These are phyloP conservation scores for Ormosia emarginata DNA, from an alignment of 306 rosid species.

Conservation along the genomic window DNA sequence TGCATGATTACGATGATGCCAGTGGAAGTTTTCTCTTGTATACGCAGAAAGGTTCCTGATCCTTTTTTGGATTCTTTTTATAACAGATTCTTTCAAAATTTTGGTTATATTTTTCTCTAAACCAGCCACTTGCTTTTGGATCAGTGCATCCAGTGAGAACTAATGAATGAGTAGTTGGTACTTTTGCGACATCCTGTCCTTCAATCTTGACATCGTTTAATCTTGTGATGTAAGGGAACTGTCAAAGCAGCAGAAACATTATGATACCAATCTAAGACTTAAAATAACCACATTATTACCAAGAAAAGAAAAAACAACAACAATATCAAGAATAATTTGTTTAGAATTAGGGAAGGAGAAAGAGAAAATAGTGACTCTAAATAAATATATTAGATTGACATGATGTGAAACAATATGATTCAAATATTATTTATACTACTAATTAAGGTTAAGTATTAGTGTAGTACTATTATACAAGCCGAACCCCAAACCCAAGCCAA, in stretches of 20 bases:
- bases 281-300: neutral
- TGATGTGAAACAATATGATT: no score
- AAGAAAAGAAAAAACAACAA: neutral
- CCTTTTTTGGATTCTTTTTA: slow-evolving; percentile 21
- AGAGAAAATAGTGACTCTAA: no score
- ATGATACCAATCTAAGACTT: neutral
- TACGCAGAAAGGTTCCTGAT: slow-evolving; percentile 42
- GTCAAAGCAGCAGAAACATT: neutral
- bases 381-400: no score
- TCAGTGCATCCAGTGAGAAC: slow-evolving; percentile 46
- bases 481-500: no score
- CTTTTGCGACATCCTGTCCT: neutral
- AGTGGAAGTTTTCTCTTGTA: slow-evolving; percentile 40
- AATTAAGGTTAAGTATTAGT: no score
- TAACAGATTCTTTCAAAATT: slow-evolving; percentile 45
- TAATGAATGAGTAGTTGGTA: slow-evolving; percentile 15
- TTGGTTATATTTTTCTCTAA: slow-evolving; percentile 24
- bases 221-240: slow-evolving; percentile 47
- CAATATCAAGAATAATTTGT: neutral
- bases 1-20: slow-evolving; percentile 25
- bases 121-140: slow-evolving; percentile 54
- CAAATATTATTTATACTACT: no score
- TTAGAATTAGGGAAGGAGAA: no score
- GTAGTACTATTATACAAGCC: no score
- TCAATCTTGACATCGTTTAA: neutral